Evolutionary conservation across 2,329 filamentous ascomycete genomes (phyloP), one percentile per base, ranked within the genome.

Genomic region (Spiromastix sp.): DNA sequence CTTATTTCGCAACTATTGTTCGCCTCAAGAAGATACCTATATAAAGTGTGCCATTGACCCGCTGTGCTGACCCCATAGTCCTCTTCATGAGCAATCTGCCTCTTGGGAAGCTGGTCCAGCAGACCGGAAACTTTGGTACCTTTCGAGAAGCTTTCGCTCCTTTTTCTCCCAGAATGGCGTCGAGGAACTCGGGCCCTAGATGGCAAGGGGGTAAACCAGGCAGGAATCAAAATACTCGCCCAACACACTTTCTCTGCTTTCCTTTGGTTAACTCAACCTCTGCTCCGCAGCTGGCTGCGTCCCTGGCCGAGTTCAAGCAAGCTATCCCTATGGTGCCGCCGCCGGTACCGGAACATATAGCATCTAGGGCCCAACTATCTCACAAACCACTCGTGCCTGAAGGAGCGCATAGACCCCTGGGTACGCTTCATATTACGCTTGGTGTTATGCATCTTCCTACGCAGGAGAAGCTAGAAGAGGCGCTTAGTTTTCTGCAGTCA

Each of bases 351-450:
- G 28, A 40, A 22, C 37, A 30, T 21, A 17, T 39, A 34, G 36
- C 43, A 36, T 28, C 41, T 28, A 29, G 36, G 30, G 55, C 38
- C 47, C 60, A 34, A 49, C 59, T 38, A 56, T 62, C 43, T 58
- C 40, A 21, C 18, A 63, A 40, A 17, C 44, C 52, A 2, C 64
- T 65, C 4, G 61, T 89, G 7, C 81, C 82, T 0, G 54, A 65
- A 20, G 71, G 71, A 36, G 85, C 85, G 2, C 63, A 94, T 33
- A 68, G 86, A 18, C 85, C 85, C 0, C 60, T 84, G 0, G 83
- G 84, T 1, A 86, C 85, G 1, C 59, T 95, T 31, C 89, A 96
- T 58, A 64, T 93, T 2, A 95, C 87, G 0, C 67, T 95, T 0
- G 87, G 86, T 0, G 82, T 93, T 1, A 87, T 95, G 81, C 80